phyloP scores from a whole-genome alignment of 345 rosid species.

The Viola odorata region DNA sequence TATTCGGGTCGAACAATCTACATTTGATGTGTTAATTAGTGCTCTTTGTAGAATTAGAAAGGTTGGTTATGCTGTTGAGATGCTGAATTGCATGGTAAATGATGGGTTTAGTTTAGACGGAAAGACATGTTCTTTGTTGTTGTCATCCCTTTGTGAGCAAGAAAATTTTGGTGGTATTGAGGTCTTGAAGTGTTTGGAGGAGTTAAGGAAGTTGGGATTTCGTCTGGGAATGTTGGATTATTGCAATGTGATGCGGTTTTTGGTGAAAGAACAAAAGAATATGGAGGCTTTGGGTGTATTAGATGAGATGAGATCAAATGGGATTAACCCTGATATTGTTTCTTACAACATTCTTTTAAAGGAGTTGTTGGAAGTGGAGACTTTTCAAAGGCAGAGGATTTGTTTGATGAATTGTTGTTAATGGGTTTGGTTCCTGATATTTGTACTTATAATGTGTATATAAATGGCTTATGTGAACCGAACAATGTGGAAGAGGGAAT shows the following conservation, averaged over 20 bases:
- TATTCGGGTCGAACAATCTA: conserved; percentile 59
- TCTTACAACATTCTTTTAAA: conserved; percentile 37
- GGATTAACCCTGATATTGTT: conserved; percentile 52
- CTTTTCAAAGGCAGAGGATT: conserved; percentile 47
- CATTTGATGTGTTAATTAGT: conserved; percentile 36
- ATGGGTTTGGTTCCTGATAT: conserved; percentile 70
- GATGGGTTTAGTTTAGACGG: conserved; percentile 40
- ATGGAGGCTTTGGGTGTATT: conserved; percentile 51
- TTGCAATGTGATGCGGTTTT: conserved; percentile 44
- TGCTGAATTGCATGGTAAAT: conserved; percentile 36
- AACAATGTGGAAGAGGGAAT: conserved; percentile 44
- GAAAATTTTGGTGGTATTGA: conserved; percentile 27
- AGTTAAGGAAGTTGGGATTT: conserved; percentile 51
- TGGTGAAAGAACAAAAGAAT: conserved; percentile 37
- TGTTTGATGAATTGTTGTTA: conserved; percentile 49
- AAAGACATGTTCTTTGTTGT: conserved; percentile 34
- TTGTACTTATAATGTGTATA: conserved; percentile 55
- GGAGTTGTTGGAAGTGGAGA: conserved; percentile 42
- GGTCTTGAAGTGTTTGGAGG: conserved; percentile 40
- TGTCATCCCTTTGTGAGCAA: conserved; percentile 47
- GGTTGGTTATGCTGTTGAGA: conserved; percentile 47
- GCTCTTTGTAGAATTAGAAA: conserved; percentile 59
- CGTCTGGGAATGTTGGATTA: conserved; percentile 51
- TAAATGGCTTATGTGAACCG: conserved; percentile 64
- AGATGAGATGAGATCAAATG: conserved; percentile 52